A percentile compares a stretch with the other conserved stretches of the same genome.
These are phyloP conservation scores for Sordariomycetes sp. DNA, from an alignment of 2,329 filamentous ascomycete species.

Conservation along the genomic window DNA sequence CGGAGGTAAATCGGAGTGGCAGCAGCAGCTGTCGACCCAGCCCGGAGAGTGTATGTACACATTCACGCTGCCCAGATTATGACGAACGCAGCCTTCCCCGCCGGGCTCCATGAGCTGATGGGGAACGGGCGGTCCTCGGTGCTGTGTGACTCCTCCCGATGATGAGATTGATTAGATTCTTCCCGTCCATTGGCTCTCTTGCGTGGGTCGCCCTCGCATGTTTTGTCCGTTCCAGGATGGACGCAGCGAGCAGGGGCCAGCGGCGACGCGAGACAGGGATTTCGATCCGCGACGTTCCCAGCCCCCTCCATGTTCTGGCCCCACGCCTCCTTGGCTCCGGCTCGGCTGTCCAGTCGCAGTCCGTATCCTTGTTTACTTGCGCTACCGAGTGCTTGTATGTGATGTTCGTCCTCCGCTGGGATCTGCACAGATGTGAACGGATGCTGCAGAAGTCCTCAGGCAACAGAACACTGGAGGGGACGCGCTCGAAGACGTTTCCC, in stretches of 20 bases:
- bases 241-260: neutral
- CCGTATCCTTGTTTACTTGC: neutral
- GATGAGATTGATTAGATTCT: slow-evolving; percentile 5
- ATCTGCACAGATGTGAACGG: neutral
- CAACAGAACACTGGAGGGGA: neutral
- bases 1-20: neutral
- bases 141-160: neutral
- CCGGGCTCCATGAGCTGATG: neutral
- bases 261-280: neutral
- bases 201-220: neutral
- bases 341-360: neutral
- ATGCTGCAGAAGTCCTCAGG: neutral
- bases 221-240: neutral
- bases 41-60: neutral
- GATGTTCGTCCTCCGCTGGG: neutral
- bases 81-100: neutral
- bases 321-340: neutral
- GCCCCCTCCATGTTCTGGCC: neutral
- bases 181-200: neutral
- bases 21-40: neutral
- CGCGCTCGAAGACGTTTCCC: no score
- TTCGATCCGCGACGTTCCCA: neutral
- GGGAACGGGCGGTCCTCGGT: neutral
- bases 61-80: neutral
- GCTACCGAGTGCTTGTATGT: no score